Conservation (phyloP, 2,329 filamentous ascomycete species). For the Botrytis cinerea region DNA sequence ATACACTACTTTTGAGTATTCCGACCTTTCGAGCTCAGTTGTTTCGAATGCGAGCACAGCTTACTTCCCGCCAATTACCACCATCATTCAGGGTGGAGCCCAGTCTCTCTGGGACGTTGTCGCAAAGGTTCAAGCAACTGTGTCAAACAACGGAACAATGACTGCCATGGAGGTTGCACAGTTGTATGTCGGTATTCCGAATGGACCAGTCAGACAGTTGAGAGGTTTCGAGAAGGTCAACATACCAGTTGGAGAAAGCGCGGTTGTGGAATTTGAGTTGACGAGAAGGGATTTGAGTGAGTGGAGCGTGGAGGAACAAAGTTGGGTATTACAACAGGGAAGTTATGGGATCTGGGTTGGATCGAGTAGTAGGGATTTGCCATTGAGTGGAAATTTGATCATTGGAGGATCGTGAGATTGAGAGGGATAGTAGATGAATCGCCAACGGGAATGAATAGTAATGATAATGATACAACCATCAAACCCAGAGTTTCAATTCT, state of each 20-base stretch:
- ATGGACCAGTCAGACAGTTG: constrained; percentile 58
- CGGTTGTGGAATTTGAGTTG: constrained; percentile 52
- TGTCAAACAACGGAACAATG: constrained; percentile 54
- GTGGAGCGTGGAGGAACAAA: constrained; percentile 61
- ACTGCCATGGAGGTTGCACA: constrained; percentile 39
- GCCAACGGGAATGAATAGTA: background rate
- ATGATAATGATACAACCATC: background rate
- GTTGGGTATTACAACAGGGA: constrained; percentile 48
- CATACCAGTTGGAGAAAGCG: constrained; percentile 50
- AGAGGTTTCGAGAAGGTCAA: constrained; percentile 62
- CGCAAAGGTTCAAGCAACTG: constrained; percentile 49
- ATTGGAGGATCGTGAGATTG: constrained; percentile 1
- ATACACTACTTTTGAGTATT: background rate
- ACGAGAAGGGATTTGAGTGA: constrained; percentile 62
- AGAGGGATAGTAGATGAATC: background rate
- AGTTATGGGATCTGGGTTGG: constrained; percentile 20
- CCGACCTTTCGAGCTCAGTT: background rate
- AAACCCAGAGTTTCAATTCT: background rate
- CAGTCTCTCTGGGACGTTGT: constrained; percentile 56
- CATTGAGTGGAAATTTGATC: constrained; percentile 11
- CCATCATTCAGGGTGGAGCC: constrained; percentile 49
- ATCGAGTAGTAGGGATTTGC: constrained; percentile 18
- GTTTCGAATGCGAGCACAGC: background rate
- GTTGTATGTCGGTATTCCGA: constrained; percentile 38
- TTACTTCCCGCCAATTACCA: background rate